Conservation (phyloP, 768 basidiomycete species). For the Boletus vinaceobasis region DNA sequence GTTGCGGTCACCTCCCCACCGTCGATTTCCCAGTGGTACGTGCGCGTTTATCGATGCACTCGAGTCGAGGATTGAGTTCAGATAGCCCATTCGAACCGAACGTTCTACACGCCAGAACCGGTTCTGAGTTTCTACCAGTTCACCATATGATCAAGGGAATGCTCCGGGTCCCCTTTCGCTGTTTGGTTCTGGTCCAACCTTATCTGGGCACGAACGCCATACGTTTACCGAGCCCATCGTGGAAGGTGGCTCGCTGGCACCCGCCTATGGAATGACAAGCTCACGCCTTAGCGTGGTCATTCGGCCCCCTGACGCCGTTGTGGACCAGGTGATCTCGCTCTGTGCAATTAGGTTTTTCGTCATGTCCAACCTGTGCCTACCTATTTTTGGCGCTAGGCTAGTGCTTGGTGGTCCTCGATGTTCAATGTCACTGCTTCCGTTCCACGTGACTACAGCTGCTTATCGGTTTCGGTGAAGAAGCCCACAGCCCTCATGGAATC, state of each 20-base stretch:
- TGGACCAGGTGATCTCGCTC: neutral
- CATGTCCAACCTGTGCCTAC: neutral
- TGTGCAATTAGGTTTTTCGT: neutral
- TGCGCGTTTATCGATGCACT: too few species aligned
- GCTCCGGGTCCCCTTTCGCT: neutral
- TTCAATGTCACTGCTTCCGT: neutral
- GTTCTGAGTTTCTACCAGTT: neutral
- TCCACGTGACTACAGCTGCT: neutral
- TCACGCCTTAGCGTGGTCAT: neutral
- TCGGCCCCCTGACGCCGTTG: neutral
- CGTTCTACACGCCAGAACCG: too few species aligned
- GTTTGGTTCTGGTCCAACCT: too few species aligned
- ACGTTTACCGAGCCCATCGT: too few species aligned
- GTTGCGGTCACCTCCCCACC: too few species aligned
- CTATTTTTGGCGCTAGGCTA: neutral
- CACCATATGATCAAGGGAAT: neutral
- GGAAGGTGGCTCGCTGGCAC: neutral
- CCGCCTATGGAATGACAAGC: neutral
- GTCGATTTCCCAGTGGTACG: too few species aligned
- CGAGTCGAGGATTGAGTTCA: too few species aligned
- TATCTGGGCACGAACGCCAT: neutral
- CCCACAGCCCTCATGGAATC: neutral
- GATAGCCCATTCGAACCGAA: neutral
- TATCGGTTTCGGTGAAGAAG: neutral
- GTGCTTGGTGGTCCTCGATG: too few species aligned